Percentiles rank a stretch among this genome's conserved stretches.
Conservation (phyloP, 2,329 filamentous ascomycete species). For the Hypoxylon sp. region DNA sequence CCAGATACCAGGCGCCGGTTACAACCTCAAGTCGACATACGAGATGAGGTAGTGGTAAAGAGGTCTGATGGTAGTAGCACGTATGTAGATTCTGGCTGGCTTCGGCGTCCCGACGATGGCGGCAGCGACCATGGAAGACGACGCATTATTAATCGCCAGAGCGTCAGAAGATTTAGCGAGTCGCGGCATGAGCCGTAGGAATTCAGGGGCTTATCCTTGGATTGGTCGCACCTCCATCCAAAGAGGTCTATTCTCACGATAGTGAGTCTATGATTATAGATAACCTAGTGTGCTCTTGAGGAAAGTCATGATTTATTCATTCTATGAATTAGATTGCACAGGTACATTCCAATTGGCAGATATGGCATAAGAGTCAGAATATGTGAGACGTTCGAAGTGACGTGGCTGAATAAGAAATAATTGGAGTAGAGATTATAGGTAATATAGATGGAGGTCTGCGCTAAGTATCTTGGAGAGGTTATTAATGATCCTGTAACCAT, state of each 20-base stretch:
- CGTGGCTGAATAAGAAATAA: not conserved
- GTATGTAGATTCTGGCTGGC: conserved; percentile 20
- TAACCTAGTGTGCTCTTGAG: not conserved
- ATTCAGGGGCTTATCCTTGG: conserved; percentile 2
- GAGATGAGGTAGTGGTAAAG: conserved; percentile 20
- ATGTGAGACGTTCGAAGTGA: not conserved
- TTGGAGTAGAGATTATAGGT: not conserved
- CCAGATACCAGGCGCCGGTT: conserved; percentile 9
- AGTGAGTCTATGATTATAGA: not conserved
- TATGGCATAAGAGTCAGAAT: not conserved
- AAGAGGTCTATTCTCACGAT: not conserved
- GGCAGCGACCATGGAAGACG: conserved; percentile 8
- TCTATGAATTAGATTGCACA: not conserved
- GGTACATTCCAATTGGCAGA: not conserved
- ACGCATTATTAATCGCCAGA: not conserved
- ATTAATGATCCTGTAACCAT: too few relatives aligned
- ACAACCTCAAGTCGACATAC: conserved; percentile 8
- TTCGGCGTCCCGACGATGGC: conserved; percentile 3
- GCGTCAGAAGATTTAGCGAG: conserved; percentile 3
- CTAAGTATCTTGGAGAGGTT: too few relatives aligned
- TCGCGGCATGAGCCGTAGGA: not conserved
- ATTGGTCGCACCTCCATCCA: not conserved
- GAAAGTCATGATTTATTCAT: not conserved
- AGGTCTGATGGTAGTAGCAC: conserved; percentile 20
- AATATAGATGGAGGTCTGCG: too few relatives aligned